Evolutionary conservation across 208 protist species (phyloP), one percentile per base, ranked within the genome.

Genomic region (Wallacemonas collosoma): DNA sequence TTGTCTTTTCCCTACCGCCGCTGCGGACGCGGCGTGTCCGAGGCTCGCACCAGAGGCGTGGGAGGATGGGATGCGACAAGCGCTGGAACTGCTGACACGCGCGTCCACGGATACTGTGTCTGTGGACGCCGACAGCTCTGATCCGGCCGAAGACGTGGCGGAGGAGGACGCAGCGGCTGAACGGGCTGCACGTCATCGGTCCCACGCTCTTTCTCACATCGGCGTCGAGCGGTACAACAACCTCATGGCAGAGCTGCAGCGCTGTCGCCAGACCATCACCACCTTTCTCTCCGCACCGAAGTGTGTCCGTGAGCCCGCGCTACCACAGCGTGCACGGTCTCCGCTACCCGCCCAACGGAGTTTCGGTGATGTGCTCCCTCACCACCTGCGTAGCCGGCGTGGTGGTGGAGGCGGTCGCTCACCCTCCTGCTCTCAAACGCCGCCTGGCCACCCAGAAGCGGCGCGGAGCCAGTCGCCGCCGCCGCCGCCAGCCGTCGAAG

Each of bases 371-470:
- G 43, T n/a, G 4, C n/a, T 65, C 15, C 60, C 60, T 38, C 60
- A 65, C 26, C 60, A 65, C 43, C n/a, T 65, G 41, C 60, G 60
- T n/a, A 7, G 60, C 36, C 60, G 60, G 2, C 60, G 60, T 26
- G 60, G 60, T 51, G 8, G 60, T 6, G 40, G 12, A 3, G 60
- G 60, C 38, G 60, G 60, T 17, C 36, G 9, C 9, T 65, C 60
- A n/a, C 60, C 60, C 6, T 65, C 60, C 14, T 65, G 60, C 41
- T 65, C 60, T 9, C 60, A 65, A 17, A 65, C 60, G 5, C 60
- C 60, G 17, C 60, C 60, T 65, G 60, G 51, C 14, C 14, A 9
- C 15, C 15, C 26, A 5, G 56, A 50, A 5, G 36, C 12, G 6
- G 5, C 8, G 4, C 60, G 60, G 11, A 51, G 60, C 26, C 14